Conservation (phyloP, 2,329 filamentous ascomycete species). For the Coniochaeta sp. region DNA sequence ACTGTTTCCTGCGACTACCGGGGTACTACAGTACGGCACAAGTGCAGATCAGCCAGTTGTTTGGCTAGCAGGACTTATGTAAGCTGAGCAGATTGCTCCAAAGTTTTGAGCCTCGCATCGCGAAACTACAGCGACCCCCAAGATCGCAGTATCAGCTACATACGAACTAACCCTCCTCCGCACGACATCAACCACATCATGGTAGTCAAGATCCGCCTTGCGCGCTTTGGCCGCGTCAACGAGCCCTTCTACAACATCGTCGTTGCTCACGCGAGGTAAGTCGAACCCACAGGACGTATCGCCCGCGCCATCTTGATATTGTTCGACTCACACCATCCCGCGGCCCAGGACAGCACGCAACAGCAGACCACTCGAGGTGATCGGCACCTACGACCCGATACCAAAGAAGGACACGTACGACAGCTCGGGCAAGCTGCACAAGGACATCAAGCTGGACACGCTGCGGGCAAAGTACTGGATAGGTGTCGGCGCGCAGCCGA, state of each 20-base stretch:
- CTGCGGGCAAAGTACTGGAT: constrained; percentile 88
- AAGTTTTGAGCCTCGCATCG: background rate
- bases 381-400: constrained; percentile 68
- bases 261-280: constrained; percentile 82
- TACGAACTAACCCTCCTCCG: background rate
- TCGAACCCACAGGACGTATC: background rate
- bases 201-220: constrained; percentile 90
- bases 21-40: background rate
- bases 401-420: constrained; percentile 56
- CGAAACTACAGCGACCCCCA: background rate
- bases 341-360: constrained; percentile 68
- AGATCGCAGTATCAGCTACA: background rate
- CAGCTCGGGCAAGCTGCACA: constrained; percentile 63
- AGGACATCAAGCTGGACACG: constrained; percentile 84
- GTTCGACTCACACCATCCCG: background rate
- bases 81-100: background rate
- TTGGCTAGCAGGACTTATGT: background rate
- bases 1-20: background rate
- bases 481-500: constrained; percentile 91
- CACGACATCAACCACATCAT: constrained; percentile 37
- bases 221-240: constrained; percentile 85
- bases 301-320: too few species aligned
- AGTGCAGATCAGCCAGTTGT: background rate
- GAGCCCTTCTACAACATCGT: constrained; percentile 97
- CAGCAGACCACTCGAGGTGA: constrained; percentile 85